phyloP scores from a whole-genome alignment of 352 stramenopile genomes.

The Phytopythium kandeliae region DNA sequence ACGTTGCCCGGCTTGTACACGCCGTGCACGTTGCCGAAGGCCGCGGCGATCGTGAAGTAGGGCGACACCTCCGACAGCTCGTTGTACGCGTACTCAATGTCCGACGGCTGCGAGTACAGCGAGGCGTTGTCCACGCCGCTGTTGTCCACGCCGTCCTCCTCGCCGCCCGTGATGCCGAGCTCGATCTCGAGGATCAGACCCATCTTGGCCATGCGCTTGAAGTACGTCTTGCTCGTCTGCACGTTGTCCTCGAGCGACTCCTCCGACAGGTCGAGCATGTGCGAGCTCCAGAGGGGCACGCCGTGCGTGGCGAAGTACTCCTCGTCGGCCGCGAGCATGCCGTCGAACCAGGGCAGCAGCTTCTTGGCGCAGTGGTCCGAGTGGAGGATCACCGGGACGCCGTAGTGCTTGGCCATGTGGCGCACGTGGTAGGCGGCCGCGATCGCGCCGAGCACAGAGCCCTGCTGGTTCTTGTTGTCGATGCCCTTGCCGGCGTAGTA shows the following conservation, averaged over 20 bases:
- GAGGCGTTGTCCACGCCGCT: constrained; percentile 91
- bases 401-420: constrained; percentile 95
- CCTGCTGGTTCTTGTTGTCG: constrained; percentile 93
- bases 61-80: constrained; percentile 88
- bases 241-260: constrained; percentile 98
- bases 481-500: constrained; percentile 97
- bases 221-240: constrained; percentile 96
- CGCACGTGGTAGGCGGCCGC: constrained; percentile 95
- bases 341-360: constrained; percentile 97
- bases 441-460: constrained; percentile 65
- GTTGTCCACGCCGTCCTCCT: constrained; percentile 99
- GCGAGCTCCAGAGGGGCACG: constrained; percentile 95
- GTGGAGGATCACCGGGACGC: constrained; percentile 96
- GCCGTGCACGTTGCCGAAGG: constrained; percentile 97
- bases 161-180: constrained; percentile 96
- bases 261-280: constrained; percentile 99
- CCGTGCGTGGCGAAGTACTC: constrained; percentile 94
- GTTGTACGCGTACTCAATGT: constrained; percentile 95
- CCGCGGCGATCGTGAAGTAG: constrained; percentile 95
- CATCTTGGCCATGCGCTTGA: constrained; percentile 96
- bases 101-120: constrained; percentile 90
- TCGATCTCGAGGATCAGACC: constrained; percentile 97
- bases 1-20: constrained; percentile 99
- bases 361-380: constrained; percentile 99
- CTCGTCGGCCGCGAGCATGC: constrained; percentile 94